Base-by-base conservation (phyloP, 2,329 filamentous ascomycete species). In the Penicillium hordei region DNA sequence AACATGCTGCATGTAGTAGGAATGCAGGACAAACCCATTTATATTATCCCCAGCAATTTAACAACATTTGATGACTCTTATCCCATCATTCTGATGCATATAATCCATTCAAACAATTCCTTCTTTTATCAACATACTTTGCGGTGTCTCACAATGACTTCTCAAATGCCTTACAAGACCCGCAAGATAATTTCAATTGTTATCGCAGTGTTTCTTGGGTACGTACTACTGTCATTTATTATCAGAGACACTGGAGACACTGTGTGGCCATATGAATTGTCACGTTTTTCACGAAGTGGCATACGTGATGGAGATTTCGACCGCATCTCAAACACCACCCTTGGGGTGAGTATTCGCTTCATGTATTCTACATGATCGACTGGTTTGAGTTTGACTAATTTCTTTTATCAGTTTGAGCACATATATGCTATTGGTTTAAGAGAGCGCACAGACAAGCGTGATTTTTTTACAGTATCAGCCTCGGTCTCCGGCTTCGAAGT, bases 361-460 rank as follows among this genome's bases (percentile, higher is more conserved):
- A n/a, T 36, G 3, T 9, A 36, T 9, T n/a, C 34, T 36, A 36
- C 34, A n/a, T 6, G 34, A n/a, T 36, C 34, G 7, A 36, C 17
- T 36, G 34, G 8, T 4, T n/a, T n/a, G 15, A 42, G 17, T 10
- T 10, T n/a, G 1, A 34, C 13, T 12, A 39, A 9, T 17, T 5
- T 5, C 33, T 57, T 2, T 45, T 29, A 15, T 9, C 44, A 74
- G 72, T 80, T 81, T 58, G 69, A 80, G 52, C 76, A 77, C 43
- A 70, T 82, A 34, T 79, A 80, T 56, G 76, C 78, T 36, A 71
- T 83, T 43, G 75, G 77, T 4, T 68, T 83, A 8, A 76, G 78
- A 5, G 73, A 77, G 40, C 74, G 81, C 31, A 77, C 75, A 5
- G 81, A 83, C 65, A 81, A 81, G 60, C 75, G 78, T 48, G 81